phyloP scores from a whole-genome alignment of 164 flowering plant species.

The Taxillus chinensis region DNA sequence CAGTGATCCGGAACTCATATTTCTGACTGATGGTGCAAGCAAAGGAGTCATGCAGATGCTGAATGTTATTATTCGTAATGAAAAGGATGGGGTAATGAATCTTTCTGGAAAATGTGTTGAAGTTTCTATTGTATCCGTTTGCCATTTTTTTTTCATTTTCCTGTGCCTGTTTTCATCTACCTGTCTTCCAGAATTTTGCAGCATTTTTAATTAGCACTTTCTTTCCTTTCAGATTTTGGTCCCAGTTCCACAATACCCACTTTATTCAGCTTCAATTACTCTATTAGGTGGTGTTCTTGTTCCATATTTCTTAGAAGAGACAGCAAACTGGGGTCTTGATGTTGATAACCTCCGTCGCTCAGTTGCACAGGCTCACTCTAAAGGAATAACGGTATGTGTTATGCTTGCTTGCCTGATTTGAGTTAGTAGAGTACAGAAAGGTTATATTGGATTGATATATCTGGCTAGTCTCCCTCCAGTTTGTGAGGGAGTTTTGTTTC shows the following conservation, averaged over 20 bases:
- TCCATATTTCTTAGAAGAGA: conserved; percentile 91
- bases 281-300: conserved; percentile 86
- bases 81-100: conserved; percentile 70
- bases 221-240: conserved; percentile 61
- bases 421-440: not conserved
- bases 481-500: not conserved
- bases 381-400: conserved; percentile 72
- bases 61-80: conserved; percentile 62
- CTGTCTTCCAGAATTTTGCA: not conserved
- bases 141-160: conserved; percentile 1
- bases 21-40: conserved; percentile 97
- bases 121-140: not conserved
- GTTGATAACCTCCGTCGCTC: conserved; percentile 60
- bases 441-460: no score
- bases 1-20: conserved; percentile 98
- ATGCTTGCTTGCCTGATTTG: conserved; percentile 9
- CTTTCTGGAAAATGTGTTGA: not conserved
- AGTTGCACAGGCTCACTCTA: conserved; percentile 57
- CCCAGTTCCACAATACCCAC: conserved; percentile 99
- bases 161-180: conserved; percentile 2
- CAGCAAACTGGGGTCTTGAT: conserved; percentile 98
- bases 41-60: conserved; percentile 96
- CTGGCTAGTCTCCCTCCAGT: no score
- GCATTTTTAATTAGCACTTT: not conserved
- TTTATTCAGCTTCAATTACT: conserved; percentile 88